phyloP scores from a whole-genome alignment of 202 grass and related monocot genomes.

The Panicum virgatum region DNA sequence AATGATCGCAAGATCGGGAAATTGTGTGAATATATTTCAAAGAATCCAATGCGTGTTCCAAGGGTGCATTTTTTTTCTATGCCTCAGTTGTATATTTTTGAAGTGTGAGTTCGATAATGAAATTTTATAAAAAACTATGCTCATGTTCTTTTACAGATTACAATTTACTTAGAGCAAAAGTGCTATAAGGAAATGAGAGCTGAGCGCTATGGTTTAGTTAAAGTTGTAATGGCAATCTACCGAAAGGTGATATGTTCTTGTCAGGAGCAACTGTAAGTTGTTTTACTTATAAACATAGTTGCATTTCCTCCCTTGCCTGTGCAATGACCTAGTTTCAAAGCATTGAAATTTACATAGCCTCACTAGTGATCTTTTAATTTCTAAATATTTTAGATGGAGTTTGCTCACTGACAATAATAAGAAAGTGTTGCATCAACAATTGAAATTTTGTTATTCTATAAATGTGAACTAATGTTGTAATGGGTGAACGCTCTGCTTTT shows the following conservation, averaged over 20 bases:
- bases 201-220: conserved; percentile 76
- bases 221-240: conserved; percentile 91
- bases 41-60: conserved; percentile 88
- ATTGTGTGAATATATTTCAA: conserved; percentile 95
- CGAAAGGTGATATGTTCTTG: conserved; percentile 92
- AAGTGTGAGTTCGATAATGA: neutral
- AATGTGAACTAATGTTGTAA: conserved; percentile 22
- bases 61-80: conserved; percentile 56
- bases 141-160: conserved; percentile 59
- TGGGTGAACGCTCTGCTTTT: conserved; percentile 42
- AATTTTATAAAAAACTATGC: neutral
- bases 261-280: conserved; percentile 91
- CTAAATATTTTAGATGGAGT: neutral
- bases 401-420: neutral
- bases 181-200: conserved; percentile 91
- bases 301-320: conserved; percentile 31
- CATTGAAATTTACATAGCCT: neutral
- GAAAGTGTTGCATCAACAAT: neutral
- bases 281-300: conserved; percentile 28
- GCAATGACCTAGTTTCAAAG: neutral
- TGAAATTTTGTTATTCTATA: conserved; percentile 22
- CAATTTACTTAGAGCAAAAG: conserved; percentile 88
- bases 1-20: conserved; percentile 93
- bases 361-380: neutral
- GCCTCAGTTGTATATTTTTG: neutral